Evolutionary conservation across 345 rosid genomes (phyloP), one percentile per base, ranked within the genome.

Genomic region (Gossypium bickii): DNA sequence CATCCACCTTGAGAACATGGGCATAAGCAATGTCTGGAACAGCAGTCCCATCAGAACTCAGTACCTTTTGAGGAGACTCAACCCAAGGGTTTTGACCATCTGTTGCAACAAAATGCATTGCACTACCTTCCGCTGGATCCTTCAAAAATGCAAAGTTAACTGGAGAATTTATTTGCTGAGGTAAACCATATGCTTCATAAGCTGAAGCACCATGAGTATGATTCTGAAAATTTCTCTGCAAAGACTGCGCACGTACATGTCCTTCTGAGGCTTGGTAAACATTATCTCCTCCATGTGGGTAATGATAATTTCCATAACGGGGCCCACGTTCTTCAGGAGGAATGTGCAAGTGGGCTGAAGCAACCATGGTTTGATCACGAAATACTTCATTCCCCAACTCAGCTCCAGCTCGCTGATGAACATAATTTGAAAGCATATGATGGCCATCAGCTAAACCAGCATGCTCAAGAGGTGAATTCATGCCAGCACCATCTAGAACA

Each of bases 161-260:
- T 27, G 89, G 65, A 71, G 89, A 89, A 75, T 89, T 92, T 58
- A 81, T 66, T 60, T 80, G 93, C 72, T 76, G 82, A 27, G 87
- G 77, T 53, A 83, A 73, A 53, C 78, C 49, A 16, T 87, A 83
- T 53, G 80, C 74, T 62, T 88, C 95, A 75, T 70, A 74, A 72
- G 90, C 65, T 61, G 90, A 81, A 77, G 84, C 75, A 34, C 90
- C 90, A 78, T 78, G 83, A 45, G 74, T 69, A 18, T 87, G 86
- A 78, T 80, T 90, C 72, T 86, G 86, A 79, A 62, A 79, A 78
- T 92, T 88, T 85, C 89, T 86, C 98, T 93, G 82, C 49, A 84
- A 66, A 65, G 76, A 76, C 73, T 86, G 93, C 7, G 82, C 78
- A 70, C 80, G 85, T 71, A n/a, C 24, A n/a, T 55, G 57, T n/a